Percentiles rank a stretch among this genome's conserved stretches.
Conservation (phyloP, 805 yeast genomes). For the Ogataea glucozyma region DNA sequence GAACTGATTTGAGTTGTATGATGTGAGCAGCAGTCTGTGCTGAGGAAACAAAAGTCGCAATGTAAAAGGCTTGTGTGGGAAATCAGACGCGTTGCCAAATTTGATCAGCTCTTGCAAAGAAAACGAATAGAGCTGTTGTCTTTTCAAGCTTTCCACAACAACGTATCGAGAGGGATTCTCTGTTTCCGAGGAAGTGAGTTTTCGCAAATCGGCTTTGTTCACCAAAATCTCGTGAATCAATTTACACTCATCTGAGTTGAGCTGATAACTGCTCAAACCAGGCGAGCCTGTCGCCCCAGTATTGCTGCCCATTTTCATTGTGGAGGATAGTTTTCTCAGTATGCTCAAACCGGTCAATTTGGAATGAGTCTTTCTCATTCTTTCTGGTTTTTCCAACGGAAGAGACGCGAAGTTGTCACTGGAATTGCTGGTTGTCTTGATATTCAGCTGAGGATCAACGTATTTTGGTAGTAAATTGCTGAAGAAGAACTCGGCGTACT, state of each 20-base stretch:
- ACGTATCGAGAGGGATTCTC: constrained; percentile 8
- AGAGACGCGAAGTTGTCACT: background rate
- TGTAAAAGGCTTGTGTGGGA: constrained; percentile 31
- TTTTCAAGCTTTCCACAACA: constrained; percentile 12
- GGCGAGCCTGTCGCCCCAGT: background rate
- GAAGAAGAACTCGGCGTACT: constrained; percentile 24
- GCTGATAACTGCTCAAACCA: constrained; percentile 5
- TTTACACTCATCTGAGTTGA: constrained; percentile 8
- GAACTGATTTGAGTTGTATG: constrained; percentile 31
- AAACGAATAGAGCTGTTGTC: constrained; percentile 16
- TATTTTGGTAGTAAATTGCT: constrained; percentile 24
- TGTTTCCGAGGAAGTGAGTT: constrained; percentile 11
- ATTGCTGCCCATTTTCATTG: background rate
- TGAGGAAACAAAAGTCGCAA: constrained; percentile 31
- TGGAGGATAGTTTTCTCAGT: constrained; percentile 1
- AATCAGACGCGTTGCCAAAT: constrained; percentile 37
- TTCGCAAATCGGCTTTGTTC: constrained; percentile 14
- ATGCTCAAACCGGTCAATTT: constrained; percentile 3
- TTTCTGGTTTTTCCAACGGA: background rate
- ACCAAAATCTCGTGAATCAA: constrained; percentile 17
- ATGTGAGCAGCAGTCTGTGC: constrained; percentile 29
- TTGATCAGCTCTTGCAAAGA: constrained; percentile 34
- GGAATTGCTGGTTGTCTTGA: constrained; percentile 16
- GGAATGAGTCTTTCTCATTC: background rate
- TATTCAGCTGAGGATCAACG: constrained; percentile 32